Percentiles rank a stretch among this genome's conserved stretches.
These are phyloP conservation scores for Salvia miltiorrhiza DNA, from an alignment of 257 asterid genomes.

Conservation along the genomic window DNA sequence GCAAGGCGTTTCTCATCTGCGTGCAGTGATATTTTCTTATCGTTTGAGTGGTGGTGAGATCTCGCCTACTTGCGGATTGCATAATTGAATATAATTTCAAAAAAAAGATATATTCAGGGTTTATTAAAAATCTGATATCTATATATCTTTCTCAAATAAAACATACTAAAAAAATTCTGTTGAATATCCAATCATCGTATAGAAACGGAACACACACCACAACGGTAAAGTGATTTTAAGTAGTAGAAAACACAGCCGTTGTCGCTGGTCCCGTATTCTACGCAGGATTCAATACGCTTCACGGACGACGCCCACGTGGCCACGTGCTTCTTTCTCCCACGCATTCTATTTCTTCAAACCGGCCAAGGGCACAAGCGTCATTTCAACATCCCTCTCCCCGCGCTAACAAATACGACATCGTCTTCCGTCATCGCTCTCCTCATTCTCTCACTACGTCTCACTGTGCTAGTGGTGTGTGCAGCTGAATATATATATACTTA, in stretches of 20 bases:
- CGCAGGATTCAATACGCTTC: constrained; percentile 22
- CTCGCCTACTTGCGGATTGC: no score
- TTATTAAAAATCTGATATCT: no score
- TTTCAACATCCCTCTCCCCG: constrained; percentile 7
- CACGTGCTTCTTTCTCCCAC: constrained; percentile 41
- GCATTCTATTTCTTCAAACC: constrained; percentile 21
- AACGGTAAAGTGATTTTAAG: constrained; percentile 27
- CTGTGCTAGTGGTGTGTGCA: background rate
- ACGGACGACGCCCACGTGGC: constrained; percentile 40
- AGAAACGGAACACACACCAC: background rate
- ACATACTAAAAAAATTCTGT: no score
- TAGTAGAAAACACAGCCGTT: constrained; percentile 17
- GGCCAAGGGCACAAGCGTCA: constrained; percentile 25
- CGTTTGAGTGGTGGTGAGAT: no score
- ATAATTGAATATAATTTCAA: no score
- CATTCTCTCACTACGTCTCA: background rate
- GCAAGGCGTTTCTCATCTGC: no score
- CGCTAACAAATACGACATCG: constrained; percentile 24
- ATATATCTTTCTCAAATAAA: no score
- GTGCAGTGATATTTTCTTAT: no score
- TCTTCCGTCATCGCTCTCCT: constrained; percentile 11
- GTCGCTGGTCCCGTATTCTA: constrained; percentile 18
- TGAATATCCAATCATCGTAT: background rate
- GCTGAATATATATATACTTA: background rate
- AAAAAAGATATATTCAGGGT: no score